These are phyloP conservation scores for Geum urbanum DNA, from an alignment of 306 rosid species.

Conservation along the genomic window DNA sequence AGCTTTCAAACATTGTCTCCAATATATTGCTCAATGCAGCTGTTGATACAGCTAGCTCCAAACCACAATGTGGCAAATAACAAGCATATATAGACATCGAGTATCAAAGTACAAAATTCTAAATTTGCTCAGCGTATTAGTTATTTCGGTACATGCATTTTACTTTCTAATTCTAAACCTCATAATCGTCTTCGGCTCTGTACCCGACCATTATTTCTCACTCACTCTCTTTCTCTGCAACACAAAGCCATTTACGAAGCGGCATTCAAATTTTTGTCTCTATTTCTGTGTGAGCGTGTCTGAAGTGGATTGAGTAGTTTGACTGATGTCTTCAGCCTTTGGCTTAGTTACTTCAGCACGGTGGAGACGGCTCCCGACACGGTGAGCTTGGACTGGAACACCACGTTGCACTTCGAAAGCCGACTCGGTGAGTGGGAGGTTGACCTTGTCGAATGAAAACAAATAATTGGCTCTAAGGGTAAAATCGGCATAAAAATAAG, in stretches of 20 bases:
- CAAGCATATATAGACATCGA: neutral
- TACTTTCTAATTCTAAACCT: neutral
- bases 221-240: neutral
- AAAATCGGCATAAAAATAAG: no score
- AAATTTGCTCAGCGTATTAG: neutral
- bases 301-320: neutral
- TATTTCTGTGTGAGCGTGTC: neutral
- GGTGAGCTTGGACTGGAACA: no score
- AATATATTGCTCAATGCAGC: neutral
- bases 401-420: no score
- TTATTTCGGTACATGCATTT: neutral
- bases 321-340: neutral
- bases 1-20: neutral
- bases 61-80: neutral
- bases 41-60: neutral
- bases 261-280: neutral
- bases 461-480: no score
- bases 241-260: neutral
- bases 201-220: conserved; percentile 38
- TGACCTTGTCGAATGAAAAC: no score
- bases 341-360: no score
- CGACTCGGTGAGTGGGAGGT: no score
- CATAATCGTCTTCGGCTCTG: conserved; percentile 60
- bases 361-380: no score
- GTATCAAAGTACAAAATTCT: neutral